Evolutionary conservation across 140 eudicot genomes (phyloP).

Genomic region (Oenanthe javanica): DNA sequence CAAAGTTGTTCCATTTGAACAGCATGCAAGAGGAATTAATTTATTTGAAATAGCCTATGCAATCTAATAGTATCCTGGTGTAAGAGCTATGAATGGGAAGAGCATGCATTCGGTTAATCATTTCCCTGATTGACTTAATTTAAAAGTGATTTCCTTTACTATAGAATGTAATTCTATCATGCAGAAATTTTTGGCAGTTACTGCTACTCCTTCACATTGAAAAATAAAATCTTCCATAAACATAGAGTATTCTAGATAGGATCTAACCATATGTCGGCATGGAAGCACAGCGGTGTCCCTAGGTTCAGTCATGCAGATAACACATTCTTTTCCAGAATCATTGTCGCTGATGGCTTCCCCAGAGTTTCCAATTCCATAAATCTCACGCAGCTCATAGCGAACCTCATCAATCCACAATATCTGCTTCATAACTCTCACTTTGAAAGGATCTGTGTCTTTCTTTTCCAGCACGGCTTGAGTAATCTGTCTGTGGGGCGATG

Average conservation of each 20-base stretch:
- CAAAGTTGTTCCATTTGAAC: background rate
- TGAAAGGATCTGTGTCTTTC: constrained; percentile 18
- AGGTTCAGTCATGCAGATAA: constrained; percentile 52
- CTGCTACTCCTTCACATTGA: background rate
- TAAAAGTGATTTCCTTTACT: background rate
- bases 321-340: constrained; percentile 49
- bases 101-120: background rate
- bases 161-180: background rate
- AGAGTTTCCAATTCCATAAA: constrained; percentile 34
- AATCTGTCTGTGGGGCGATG: constrained; percentile 33
- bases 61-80: background rate
- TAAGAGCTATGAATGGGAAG: background rate
- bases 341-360: constrained; percentile 14
- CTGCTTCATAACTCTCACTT: constrained; percentile 40
- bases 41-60: background rate
- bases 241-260: background rate
- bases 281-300: constrained; percentile 45
- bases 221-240: background rate
- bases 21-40: background rate
- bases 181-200: background rate
- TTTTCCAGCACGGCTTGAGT: constrained; percentile 43
- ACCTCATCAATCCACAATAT: constrained; percentile 34
- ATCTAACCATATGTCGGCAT: constrained; percentile 48
- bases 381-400: constrained; percentile 39
- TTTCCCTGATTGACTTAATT: background rate